phyloP scores from a whole-genome alignment of 176 grass and related monocot species.

The Oryza brachyantha region DNA sequence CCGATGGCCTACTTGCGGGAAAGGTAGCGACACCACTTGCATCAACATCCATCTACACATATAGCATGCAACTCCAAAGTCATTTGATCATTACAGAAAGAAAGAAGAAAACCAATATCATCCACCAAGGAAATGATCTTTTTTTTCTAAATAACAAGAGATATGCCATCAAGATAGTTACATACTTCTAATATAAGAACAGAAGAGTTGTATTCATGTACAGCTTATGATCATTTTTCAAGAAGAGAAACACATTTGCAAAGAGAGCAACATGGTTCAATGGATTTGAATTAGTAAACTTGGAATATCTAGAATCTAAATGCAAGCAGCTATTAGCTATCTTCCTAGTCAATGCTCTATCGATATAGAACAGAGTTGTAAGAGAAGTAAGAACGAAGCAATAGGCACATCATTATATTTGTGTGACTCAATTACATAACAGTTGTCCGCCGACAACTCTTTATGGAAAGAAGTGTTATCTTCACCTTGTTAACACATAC shows the following conservation, averaged over 20 bases:
- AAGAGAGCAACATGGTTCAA: conserved; percentile 18
- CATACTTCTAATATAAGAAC: conserved; percentile 1
- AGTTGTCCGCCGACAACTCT: conserved; percentile 2
- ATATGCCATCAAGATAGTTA: conserved; percentile 15
- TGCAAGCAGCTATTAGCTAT: not conserved
- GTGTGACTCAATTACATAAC: conserved; percentile 12
- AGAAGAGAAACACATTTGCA: conserved; percentile 28
- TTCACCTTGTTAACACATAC: conserved; percentile 9
- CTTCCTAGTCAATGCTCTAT: not conserved
- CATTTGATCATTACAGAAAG: conserved; percentile 7
- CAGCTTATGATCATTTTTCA: conserved; percentile 15
- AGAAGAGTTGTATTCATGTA: conserved; percentile 17
- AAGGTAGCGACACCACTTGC: conserved; percentile 49
- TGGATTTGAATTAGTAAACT: not conserved
- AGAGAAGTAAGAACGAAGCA: not conserved
- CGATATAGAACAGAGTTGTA: not conserved
- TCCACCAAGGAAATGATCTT: conserved; percentile 7
- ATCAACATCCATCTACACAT: conserved; percentile 66
- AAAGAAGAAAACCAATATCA: conserved; percentile 18
- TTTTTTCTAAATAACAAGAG: conserved; percentile 19
- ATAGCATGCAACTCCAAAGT: conserved; percentile 40
- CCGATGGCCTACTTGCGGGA: conserved; percentile 68
- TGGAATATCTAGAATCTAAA: conserved; percentile 15
- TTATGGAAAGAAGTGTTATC: conserved; percentile 16
- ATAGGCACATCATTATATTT: not conserved